Percentiles rank a stretch among this genome's conserved stretches.
Conservation (phyloP, 2,329 filamentous ascomycete species). For the Stachybotrys echinatus region DNA sequence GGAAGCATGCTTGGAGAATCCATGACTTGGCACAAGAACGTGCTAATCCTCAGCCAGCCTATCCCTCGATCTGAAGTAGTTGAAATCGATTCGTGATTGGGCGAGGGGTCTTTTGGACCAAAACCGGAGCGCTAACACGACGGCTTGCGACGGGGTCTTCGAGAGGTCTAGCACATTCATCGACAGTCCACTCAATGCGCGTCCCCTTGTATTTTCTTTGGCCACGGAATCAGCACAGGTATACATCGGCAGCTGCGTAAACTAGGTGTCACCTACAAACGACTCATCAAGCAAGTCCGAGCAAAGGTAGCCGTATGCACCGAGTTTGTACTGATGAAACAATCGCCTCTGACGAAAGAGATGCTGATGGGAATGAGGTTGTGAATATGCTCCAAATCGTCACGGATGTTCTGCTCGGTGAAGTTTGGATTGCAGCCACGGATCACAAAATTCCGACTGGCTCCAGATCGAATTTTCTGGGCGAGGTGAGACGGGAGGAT, state of each 20-base stretch:
- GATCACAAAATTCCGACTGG: conserved; percentile 70
- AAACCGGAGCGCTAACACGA: conserved; percentile 10
- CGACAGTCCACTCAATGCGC: conserved; percentile 64
- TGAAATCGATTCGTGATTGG: conserved; percentile 56
- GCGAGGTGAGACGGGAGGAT: conserved; percentile 57
- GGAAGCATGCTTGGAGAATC: too few relatives aligned
- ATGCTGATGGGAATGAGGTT: conserved; percentile 68
- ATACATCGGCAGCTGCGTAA: background rate
- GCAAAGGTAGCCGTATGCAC: conserved; percentile 72
- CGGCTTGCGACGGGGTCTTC: conserved; percentile 19
- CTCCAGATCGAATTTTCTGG: conserved; percentile 59
- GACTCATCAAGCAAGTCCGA: conserved; percentile 70
- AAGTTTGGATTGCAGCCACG: conserved; percentile 51
- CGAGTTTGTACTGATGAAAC: conserved; percentile 70
- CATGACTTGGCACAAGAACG: background rate
- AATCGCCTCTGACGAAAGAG: conserved; percentile 51
- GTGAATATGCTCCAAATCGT: conserved; percentile 78
- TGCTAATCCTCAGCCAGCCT: background rate
- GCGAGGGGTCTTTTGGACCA: conserved; percentile 25
- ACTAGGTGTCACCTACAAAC: conserved; percentile 31
- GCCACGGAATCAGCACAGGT: conserved; percentile 12
- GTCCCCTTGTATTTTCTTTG: conserved; percentile 62
- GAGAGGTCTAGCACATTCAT: conserved; percentile 65
- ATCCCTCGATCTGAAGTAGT: conserved; percentile 45
- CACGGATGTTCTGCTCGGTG: conserved; percentile 59